Percentiles rank a stretch among this genome's conserved stretches.
Evolutionary conservation across 208 protist species (phyloP).

Genomic region (Trypanosoma scelopori): DNA sequence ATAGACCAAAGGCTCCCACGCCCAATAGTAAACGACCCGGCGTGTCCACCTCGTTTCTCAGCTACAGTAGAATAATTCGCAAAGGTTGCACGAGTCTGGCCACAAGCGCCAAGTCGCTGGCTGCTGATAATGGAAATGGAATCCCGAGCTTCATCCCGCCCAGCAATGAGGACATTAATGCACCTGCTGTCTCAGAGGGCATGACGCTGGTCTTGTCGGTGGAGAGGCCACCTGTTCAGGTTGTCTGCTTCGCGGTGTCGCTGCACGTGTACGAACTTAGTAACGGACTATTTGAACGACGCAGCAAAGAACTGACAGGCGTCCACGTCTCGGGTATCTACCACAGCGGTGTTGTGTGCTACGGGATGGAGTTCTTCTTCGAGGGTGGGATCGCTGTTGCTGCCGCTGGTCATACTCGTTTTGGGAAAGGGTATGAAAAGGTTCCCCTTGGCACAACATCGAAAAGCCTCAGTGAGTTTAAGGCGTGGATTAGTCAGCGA

Average conservation of each 20-base stretch:
- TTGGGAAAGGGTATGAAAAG: conserved; percentile 68
- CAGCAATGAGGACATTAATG: too few species aligned
- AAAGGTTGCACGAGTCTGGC: too few species aligned
- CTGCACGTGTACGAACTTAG: conserved; percentile 92
- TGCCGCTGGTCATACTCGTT: conserved; percentile 68
- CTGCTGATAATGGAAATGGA: background rate
- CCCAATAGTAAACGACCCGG: background rate
- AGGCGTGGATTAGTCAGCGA: conserved; percentile 41
- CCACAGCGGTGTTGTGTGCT: conserved; percentile 92
- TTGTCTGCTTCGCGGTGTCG: conserved; percentile 32
- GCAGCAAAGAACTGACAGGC: conserved; percentile 64
- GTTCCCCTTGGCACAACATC: conserved; percentile 54
- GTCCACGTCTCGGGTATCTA: conserved; percentile 83
- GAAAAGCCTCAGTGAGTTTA: conserved; percentile 49
- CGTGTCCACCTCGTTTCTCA: background rate
- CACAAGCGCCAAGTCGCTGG: background rate
- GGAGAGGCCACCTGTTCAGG: background rate
- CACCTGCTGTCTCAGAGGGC: conserved; percentile 1
- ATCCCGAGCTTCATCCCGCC: too few species aligned
- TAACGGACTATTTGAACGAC: conserved; percentile 58
- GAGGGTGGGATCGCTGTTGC: conserved; percentile 84
- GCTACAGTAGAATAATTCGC: background rate
- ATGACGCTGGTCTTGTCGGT: conserved; percentile 16
- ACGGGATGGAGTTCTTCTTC: conserved; percentile 93
- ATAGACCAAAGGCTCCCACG: background rate